Percentiles rank a stretch among this genome's conserved stretches.
Conservation (phyloP, 176 grass and related monocot genomes). For the Cymbopogon citratus region DNA sequence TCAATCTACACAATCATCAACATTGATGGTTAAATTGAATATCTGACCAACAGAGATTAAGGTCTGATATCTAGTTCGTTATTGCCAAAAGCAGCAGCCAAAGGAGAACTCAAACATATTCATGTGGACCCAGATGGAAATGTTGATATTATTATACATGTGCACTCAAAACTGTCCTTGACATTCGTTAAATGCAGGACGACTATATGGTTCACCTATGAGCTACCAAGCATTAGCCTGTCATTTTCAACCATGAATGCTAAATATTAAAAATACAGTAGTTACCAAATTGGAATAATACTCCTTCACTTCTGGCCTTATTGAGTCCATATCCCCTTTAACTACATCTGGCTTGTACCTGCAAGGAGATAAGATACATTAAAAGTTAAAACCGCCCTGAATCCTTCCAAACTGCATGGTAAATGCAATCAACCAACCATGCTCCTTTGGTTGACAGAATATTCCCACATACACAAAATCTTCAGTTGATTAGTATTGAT, state of each 20-base stretch:
- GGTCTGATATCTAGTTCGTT: not conserved
- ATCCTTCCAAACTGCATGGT: slow-evolving; percentile 8
- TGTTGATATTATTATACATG: not conserved
- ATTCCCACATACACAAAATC: not conserved
- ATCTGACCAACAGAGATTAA: not conserved
- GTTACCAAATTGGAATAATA: slow-evolving; percentile 88
- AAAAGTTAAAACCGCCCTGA: slow-evolving; percentile 8
- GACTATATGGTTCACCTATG: not conserved
- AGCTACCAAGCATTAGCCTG: not conserved
- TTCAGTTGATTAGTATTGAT: not conserved
- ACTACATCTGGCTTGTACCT: slow-evolving; percentile 56
- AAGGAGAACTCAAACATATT: slow-evolving; percentile 1
- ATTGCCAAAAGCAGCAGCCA: not conserved
- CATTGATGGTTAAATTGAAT: not conserved
- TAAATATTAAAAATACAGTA: not conserved
- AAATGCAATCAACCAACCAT: not conserved
- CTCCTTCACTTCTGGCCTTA: slow-evolving; percentile 80
- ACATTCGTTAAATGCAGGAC: not conserved
- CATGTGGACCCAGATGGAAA: slow-evolving; percentile 13
- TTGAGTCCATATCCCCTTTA: slow-evolving; percentile 94
- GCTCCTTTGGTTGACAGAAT: not conserved
- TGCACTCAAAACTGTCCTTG: not conserved
- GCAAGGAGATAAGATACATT: slow-evolving; percentile 4
- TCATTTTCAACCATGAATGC: slow-evolving; percentile 9
- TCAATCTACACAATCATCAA: not conserved